Base-by-base conservation (phyloP, 2,329 filamentous ascomycete genomes). In the Rhexocercosporidium sp. region DNA sequence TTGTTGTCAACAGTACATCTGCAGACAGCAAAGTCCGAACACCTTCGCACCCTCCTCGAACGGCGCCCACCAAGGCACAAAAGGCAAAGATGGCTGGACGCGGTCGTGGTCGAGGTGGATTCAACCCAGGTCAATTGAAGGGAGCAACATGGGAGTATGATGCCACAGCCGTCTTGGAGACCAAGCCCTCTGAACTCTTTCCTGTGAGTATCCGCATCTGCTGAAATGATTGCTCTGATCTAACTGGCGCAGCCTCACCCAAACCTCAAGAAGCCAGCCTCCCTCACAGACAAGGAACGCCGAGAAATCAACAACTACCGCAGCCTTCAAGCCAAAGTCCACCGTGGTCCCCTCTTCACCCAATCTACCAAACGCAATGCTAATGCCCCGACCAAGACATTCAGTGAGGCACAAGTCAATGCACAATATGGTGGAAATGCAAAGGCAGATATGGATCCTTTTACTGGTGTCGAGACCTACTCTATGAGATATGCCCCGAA, bases 381-480 rank as follows among this genome's bases (percentile, higher is more conserved):
- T 1, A 83, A 80, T 66, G 79, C 67, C 66, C 78, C 54, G 68
- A 78, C 54, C 67, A 79, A 65, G 77, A 82, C 65, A 79, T 85
- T 74, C 80, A 82, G 71, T 76, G 80, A 71, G 77, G 77, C 69
- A 68, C 78, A 70, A 75, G 78, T 69, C 75, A 83, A 70, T 47
- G 66, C 69, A 8, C 75, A 75, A 66, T 77, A 75, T 65, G 74
- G 72, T 7, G 67, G 56, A 37, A 71, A 75, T 49, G 67, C 69
- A 2, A 74, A 80, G 67, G 79, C 78, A 2, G 82, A 82, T 22
- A 86, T 88, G 73, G 86, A 90, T 75, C 85, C 88, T 1, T 90
- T 90, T 73, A 82, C 84, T 51, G 85, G 86, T 64, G 88, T 88
- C 77, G 85, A 85, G 46, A 87, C 86, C 0, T 90, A 88, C 74